phyloP scores from a whole-genome alignment of 441 rosid species.

The Bruguiera hainesii region DNA sequence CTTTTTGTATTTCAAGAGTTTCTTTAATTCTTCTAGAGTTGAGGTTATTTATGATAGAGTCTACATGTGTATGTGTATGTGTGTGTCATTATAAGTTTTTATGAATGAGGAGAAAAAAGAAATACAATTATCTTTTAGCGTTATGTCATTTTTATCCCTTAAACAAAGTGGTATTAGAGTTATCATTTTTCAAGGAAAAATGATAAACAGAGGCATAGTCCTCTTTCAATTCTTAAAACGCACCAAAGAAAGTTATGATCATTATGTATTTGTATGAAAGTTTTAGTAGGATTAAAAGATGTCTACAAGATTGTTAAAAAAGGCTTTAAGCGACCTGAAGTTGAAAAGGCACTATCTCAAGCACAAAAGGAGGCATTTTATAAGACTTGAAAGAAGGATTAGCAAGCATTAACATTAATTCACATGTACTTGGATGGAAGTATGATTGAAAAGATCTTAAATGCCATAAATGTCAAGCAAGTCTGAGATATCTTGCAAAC shows the following conservation, averaged over 20 bases:
- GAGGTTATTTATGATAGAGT: no score
- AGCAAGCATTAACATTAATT: not conserved
- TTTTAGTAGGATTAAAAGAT: slow-evolving; percentile 1
- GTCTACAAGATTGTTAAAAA: not conserved
- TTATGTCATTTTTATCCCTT: not conserved
- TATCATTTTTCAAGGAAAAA: not conserved
- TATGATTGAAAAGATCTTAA: slow-evolving; percentile 6
- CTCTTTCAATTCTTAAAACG: not conserved
- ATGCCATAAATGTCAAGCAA: not conserved
- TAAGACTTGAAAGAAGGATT: not conserved
- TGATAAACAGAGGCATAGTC: not conserved
- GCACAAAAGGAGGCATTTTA: not conserved
- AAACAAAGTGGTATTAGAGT: not conserved
- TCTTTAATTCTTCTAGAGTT: no score
- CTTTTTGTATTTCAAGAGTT: no score
- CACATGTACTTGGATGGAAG: slow-evolving; percentile 3
- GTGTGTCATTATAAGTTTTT: no score
- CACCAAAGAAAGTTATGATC: slow-evolving; percentile 6
- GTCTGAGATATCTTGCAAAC: slow-evolving; percentile 1
- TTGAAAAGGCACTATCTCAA: not conserved
- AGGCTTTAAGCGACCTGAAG: not conserved
- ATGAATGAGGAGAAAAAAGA: no score
- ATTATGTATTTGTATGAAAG: slow-evolving; percentile 5
- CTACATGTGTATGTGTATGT: no score
- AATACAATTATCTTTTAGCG: no score